A percentile compares a stretch with the other conserved stretches of the same genome.
These are phyloP conservation scores for Mortierella alpina DNA, from an alignment of 192 early-diverging fungal genomes.

Conservation along the genomic window DNA sequence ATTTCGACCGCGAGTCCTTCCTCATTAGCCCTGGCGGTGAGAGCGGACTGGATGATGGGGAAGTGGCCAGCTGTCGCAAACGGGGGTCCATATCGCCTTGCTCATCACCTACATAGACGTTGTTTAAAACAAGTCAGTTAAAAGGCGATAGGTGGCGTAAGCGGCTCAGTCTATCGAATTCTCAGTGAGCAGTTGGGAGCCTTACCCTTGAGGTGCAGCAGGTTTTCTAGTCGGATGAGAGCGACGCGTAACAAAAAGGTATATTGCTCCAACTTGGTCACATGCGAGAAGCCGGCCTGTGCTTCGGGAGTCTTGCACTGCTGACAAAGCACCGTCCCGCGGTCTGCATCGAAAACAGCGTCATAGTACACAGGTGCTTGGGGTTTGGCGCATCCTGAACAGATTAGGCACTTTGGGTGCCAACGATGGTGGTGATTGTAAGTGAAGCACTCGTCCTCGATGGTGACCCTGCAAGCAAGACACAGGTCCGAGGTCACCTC, in stretches of 20 bases:
- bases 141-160: not conserved
- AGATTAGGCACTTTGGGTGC: slow-evolving; percentile 88
- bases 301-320: slow-evolving; percentile 61
- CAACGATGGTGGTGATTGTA: slow-evolving; percentile 73
- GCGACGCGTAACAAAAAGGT: slow-evolving; percentile 87
- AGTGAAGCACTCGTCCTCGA: slow-evolving; percentile 92
- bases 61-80: slow-evolving; percentile 20
- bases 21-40: slow-evolving; percentile 47
- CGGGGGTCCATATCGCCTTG: slow-evolving; percentile 26
- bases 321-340: slow-evolving; percentile 62
- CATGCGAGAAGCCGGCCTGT: slow-evolving; percentile 67
- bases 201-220: slow-evolving; percentile 70
- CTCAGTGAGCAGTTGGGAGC: no score
- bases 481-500: slow-evolving; percentile 86
- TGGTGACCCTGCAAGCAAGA: slow-evolving; percentile 74
- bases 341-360: slow-evolving; percentile 60
- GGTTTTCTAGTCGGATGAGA: slow-evolving; percentile 80
- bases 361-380: slow-evolving; percentile 59
- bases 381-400: slow-evolving; percentile 69
- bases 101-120: slow-evolving; percentile 33
- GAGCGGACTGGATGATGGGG: slow-evolving; percentile 23
- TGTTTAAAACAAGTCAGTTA: not conserved
- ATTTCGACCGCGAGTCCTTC: slow-evolving; percentile 60
- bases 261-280: slow-evolving; percentile 93
- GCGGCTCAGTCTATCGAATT: no score